Evolutionary conservation across 345 rosid genomes (phyloP).

Genomic region (Toxicodendron radicans): DNA sequence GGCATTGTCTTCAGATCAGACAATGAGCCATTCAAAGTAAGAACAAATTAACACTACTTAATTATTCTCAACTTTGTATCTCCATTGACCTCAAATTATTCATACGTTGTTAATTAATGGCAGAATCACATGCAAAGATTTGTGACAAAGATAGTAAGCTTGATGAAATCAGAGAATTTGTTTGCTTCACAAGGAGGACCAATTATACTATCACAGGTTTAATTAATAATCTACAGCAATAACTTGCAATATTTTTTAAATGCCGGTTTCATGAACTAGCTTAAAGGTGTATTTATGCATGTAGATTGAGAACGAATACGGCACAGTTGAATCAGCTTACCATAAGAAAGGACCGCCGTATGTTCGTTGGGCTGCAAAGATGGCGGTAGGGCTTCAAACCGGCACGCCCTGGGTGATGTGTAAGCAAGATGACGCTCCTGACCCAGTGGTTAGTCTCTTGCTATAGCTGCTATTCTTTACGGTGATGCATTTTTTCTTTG

Average conservation of each 20-base stretch:
- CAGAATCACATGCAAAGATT: constrained; percentile 56
- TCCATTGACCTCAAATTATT: not conserved
- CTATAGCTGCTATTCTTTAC: too few relatives aligned
- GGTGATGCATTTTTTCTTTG: not conserved
- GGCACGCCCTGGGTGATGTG: constrained; percentile 94
- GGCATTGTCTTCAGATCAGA: constrained; percentile 54
- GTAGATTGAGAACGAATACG: constrained; percentile 84
- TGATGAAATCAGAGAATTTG: constrained; percentile 54
- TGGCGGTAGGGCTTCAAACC: constrained; percentile 61
- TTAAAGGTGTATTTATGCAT: not conserved
- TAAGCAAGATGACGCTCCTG: constrained; percentile 80
- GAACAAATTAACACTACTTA: not conserved
- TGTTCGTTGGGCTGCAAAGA: constrained; percentile 66
- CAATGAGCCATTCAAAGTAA: constrained; percentile 57
- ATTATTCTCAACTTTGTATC: not conserved
- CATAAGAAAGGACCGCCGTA: constrained; percentile 45
- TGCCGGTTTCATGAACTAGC: not conserved
- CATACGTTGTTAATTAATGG: constrained; percentile 6
- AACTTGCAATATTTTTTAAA: not conserved
- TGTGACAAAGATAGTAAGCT: constrained; percentile 38
- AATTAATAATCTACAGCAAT: not conserved
- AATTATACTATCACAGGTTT: constrained; percentile 65
- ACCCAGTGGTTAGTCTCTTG: constrained; percentile 49
- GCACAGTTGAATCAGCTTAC: constrained; percentile 51
- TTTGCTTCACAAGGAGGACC: constrained; percentile 81